A percentile compares a stretch with the other conserved stretches of the same genome.
Evolutionary conservation across 1,284 basidiomycete genomes (phyloP).

Genomic region (Afroboletus lepidellus): DNA sequence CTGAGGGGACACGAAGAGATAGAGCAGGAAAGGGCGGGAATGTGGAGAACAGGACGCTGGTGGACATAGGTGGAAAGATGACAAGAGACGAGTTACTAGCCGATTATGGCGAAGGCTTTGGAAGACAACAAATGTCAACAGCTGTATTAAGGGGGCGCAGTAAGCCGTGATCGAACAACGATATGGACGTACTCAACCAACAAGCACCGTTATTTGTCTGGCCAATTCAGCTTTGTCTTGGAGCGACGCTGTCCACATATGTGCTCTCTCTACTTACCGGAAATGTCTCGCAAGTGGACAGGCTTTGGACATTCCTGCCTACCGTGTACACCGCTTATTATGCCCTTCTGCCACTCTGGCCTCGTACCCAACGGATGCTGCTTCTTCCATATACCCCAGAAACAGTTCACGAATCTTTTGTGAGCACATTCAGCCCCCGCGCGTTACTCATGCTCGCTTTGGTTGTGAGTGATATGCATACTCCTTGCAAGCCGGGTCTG

Average conservation of each 20-base stretch:
- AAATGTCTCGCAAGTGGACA: slow-evolving; percentile 87
- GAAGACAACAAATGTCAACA: slow-evolving; percentile 21
- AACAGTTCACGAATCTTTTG: slow-evolving; percentile 42
- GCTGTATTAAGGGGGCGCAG: background rate
- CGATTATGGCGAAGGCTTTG: slow-evolving; percentile 14
- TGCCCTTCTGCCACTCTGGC: slow-evolving; percentile 68
- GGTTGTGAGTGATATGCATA: slow-evolving; percentile 42
- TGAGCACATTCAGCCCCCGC: slow-evolving; percentile 58
- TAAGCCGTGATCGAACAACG: background rate
- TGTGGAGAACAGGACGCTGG: slow-evolving; percentile 64
- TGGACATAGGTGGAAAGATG: slow-evolving; percentile 38
- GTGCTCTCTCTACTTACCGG: slow-evolving; percentile 63
- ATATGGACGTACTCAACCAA: slow-evolving; percentile 17
- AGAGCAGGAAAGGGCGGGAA: slow-evolving; percentile 78
- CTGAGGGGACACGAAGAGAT: slow-evolving; percentile 55
- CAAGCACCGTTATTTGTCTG: slow-evolving; percentile 45
- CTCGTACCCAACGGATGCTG: slow-evolving; percentile 40
- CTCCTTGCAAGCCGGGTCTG: slow-evolving; percentile 4
- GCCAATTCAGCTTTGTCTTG: slow-evolving; percentile 62
- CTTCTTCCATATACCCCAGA: slow-evolving; percentile 59
- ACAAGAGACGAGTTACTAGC: slow-evolving; percentile 1
- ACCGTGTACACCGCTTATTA: slow-evolving; percentile 77
- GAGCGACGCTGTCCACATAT: slow-evolving; percentile 48
- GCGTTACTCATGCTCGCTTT: slow-evolving; percentile 70
- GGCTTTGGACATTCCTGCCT: slow-evolving; percentile 76